Evolutionary conservation across 2,329 filamentous ascomycete genomes (phyloP).

Genomic region (Coniella lustricola): DNA sequence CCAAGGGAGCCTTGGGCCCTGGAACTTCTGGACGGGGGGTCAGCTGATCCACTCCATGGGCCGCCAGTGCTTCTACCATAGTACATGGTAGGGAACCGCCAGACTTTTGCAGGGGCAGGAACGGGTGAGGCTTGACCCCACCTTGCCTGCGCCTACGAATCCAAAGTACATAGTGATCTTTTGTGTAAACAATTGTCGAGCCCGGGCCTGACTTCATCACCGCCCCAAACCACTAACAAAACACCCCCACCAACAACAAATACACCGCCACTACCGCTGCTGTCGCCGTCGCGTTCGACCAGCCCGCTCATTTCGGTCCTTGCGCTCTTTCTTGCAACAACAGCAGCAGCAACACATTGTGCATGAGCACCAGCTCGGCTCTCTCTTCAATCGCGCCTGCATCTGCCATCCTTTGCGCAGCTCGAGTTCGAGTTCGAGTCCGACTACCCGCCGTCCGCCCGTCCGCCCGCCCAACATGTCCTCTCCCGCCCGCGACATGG

Average conservation of each 20-base stretch:
- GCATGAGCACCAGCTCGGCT: too few species aligned
- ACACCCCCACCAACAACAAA: background rate
- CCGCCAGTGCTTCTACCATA: background rate
- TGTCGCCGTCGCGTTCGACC: background rate
- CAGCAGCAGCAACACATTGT: too few species aligned
- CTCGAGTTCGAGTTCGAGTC: too few species aligned
- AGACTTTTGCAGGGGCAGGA: background rate
- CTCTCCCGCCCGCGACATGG: slow-evolving; percentile 27
- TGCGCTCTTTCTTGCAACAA: background rate
- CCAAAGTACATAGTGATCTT: background rate
- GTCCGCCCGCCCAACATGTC: slow-evolving; percentile 20
- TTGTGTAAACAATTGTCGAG: slow-evolving; percentile 3
- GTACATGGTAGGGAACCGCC: background rate
- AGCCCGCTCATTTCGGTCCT: background rate
- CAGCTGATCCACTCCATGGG: slow-evolving; percentile 4
- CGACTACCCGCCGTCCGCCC: too few species aligned
- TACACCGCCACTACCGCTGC: too few species aligned
- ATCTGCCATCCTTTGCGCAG: too few species aligned
- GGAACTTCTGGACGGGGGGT: background rate
- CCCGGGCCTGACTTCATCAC: background rate
- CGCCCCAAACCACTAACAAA: background rate
- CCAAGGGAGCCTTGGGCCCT: background rate
- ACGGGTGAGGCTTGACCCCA: background rate
- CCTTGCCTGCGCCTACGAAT: background rate
- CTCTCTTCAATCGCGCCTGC: too few species aligned